These are phyloP conservation scores for Euphrasia confusa DNA, from an alignment of 257 asterid species.

Conservation along the genomic window DNA sequence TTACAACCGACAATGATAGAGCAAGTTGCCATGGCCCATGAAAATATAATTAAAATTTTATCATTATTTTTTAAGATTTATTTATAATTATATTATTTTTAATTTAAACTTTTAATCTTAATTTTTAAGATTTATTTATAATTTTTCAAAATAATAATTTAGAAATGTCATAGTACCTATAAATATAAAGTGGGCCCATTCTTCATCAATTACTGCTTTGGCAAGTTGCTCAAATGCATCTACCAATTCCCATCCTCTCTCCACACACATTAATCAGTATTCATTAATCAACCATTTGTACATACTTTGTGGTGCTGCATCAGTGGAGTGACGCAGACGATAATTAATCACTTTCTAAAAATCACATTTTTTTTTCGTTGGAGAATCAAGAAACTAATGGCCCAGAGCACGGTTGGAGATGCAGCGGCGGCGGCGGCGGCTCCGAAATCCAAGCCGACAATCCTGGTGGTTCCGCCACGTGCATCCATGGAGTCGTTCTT, in stretches of 20 bases:
- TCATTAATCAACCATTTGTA: too few relatives aligned
- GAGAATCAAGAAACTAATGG: slow-evolving; percentile 28
- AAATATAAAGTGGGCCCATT: slow-evolving; percentile 7
- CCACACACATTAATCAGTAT: not conserved
- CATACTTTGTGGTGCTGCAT: not conserved
- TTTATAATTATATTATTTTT: too few relatives aligned
- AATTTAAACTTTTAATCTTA: too few relatives aligned
- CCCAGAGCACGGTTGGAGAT: slow-evolving; percentile 32
- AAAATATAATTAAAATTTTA: too few relatives aligned
- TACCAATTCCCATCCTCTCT: not conserved
- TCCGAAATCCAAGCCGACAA: slow-evolving; percentile 40
- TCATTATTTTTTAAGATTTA: too few relatives aligned
- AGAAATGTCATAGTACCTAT: not conserved
- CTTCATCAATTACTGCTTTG: not conserved
- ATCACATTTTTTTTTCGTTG: not conserved
- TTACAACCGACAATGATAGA: too few relatives aligned
- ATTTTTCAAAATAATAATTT: too few relatives aligned
- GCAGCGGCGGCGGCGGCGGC: slow-evolving; percentile 15
- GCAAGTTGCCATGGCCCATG: too few relatives aligned
- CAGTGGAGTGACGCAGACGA: not conserved
- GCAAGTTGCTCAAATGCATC: slow-evolving; percentile 1
- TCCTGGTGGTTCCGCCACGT: slow-evolving; percentile 57
- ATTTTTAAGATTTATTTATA: too few relatives aligned
- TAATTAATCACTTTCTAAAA: not conserved
- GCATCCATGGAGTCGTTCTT: slow-evolving; percentile 47